Conservation (phyloP, 2,329 filamentous ascomycete species). For the Fusarium sp. region DNA sequence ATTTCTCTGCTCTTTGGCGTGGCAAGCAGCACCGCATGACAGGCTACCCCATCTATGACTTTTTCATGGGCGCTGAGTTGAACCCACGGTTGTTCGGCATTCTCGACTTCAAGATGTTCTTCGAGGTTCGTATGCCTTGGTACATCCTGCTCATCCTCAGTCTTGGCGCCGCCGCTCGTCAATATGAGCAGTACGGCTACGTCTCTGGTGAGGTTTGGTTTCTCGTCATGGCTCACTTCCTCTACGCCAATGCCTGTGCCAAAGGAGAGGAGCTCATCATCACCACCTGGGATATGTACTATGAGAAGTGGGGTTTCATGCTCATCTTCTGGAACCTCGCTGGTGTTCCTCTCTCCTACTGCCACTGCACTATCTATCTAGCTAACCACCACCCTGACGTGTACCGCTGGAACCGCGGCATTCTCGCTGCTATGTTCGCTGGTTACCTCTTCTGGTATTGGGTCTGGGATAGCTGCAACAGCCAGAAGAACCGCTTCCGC, state of each 20-base stretch:
- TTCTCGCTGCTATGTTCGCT: slow-evolving; percentile 70
- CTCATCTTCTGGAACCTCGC: slow-evolving; percentile 97
- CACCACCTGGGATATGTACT: slow-evolving; percentile 95
- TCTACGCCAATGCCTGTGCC: slow-evolving; percentile 91
- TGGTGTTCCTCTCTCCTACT: slow-evolving; percentile 90
- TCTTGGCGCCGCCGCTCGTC: slow-evolving; percentile 78
- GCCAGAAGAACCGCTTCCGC: slow-evolving; percentile 93
- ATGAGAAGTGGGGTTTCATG: slow-evolving; percentile 98
- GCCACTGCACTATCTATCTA: slow-evolving; percentile 90
- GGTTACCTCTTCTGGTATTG: slow-evolving; percentile 88
- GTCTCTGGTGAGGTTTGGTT: slow-evolving; percentile 87
- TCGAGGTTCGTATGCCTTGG: slow-evolving; percentile 92
- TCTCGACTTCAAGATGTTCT: slow-evolving; percentile 96
- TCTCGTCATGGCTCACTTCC: slow-evolving; percentile 86
- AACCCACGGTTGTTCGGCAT: slow-evolving; percentile 89
- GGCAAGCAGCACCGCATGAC: slow-evolving; percentile 94
- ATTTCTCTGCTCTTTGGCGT: slow-evolving; percentile 82
- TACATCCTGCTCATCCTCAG: slow-evolving; percentile 86
- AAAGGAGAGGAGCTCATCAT: slow-evolving; percentile 94
- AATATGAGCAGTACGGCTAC: slow-evolving; percentile 86
- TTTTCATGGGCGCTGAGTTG: slow-evolving; percentile 92
- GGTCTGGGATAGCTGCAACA: slow-evolving; percentile 92
- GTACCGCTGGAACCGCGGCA: slow-evolving; percentile 79
- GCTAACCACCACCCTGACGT: slow-evolving; percentile 82
- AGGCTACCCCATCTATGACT: slow-evolving; percentile 84